Evolutionary conservation across 371 early-diverging fungal genomes (phyloP).

Genomic region (Mycotypha africana): DNA sequence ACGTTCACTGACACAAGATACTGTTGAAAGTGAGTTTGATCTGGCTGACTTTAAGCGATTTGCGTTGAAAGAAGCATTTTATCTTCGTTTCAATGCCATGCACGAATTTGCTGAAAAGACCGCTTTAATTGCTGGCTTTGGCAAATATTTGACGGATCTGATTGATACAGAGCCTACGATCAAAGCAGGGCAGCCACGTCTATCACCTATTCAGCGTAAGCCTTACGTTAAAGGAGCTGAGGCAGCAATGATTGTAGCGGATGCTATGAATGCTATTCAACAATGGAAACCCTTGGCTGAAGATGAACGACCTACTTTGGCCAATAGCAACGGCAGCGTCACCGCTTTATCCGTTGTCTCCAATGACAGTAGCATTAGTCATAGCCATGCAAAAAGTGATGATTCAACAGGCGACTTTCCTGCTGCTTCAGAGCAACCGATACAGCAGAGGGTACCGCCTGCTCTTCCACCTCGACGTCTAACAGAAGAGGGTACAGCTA

Average conservation of each 20-base stretch:
- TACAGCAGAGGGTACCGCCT: constrained; percentile 5
- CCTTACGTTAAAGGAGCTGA: constrained; percentile 32
- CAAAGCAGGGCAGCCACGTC: too few species aligned
- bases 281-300: constrained; percentile 33
- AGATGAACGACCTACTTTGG: constrained; percentile 36
- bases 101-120: constrained; percentile 40
- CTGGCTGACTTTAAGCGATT: constrained; percentile 45
- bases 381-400: too few species aligned
- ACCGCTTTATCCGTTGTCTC: too few species aligned
- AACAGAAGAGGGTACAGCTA: background rate
- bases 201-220: constrained; percentile 19
- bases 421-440: too few species aligned
- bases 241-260: constrained; percentile 32
- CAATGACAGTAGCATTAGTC: too few species aligned
- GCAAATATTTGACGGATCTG: constrained; percentile 41
- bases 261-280: constrained; percentile 36
- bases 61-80: constrained; percentile 45
- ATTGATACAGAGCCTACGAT: constrained; percentile 37
- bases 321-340: background rate
- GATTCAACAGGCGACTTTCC: too few species aligned
- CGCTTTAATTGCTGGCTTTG: constrained; percentile 43
- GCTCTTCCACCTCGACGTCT: constrained; percentile 13
- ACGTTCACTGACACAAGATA: constrained; percentile 32
- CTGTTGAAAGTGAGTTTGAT: constrained; percentile 37
- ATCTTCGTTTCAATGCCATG: constrained; percentile 45